Evolutionary conservation across 192 early-diverging fungal species (phyloP), one percentile per base, ranked within the genome.

Genomic region (Backusella tarrabulga): DNA sequence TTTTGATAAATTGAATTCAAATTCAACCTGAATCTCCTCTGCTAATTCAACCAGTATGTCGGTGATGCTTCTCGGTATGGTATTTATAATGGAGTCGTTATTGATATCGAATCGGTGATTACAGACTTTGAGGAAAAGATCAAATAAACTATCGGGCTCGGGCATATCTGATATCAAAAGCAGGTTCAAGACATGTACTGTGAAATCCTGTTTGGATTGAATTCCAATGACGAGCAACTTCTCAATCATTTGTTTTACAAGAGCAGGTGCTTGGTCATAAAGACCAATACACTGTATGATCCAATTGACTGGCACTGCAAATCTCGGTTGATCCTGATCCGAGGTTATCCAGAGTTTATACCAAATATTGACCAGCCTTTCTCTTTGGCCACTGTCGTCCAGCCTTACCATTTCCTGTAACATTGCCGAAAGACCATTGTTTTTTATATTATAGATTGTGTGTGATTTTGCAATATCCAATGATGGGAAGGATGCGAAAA

Each of bases 231-330:
- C 8, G 29, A 77, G 12, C 42, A 81, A 66, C 11, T 42, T 23
- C 21, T 76, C 69, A 67, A 81, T 82, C 67, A 71, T 52, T 26
- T 74, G 76, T 21, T 82, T 78, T 6, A 78, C 70, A 8, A 56
- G 29, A 7, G 72, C 74, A 11, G 80, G 71, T 9, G 76, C 77
- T 36, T 74, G 77, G 41, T 74, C 80, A 60, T 75, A 82, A 11
- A 77, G 67, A 11, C 73, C 77, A 4, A 78, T 38, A 19, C 80
- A 82, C 21, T 68, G 52, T 4, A 78, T 38, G 32, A 82, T 60
- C 76, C 77, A 82, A 7, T 26, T 32, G 23, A 63, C 36, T 1
- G 73, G 73, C 2, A 72, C 72, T 17, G 63, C 1, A 44, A 81
- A 66, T 8, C 36, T 15, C 26, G 5, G 8, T 23, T 66, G 40